Conservation (phyloP, 805 yeast genomes). For the Myxozyma nipponensis region DNA sequence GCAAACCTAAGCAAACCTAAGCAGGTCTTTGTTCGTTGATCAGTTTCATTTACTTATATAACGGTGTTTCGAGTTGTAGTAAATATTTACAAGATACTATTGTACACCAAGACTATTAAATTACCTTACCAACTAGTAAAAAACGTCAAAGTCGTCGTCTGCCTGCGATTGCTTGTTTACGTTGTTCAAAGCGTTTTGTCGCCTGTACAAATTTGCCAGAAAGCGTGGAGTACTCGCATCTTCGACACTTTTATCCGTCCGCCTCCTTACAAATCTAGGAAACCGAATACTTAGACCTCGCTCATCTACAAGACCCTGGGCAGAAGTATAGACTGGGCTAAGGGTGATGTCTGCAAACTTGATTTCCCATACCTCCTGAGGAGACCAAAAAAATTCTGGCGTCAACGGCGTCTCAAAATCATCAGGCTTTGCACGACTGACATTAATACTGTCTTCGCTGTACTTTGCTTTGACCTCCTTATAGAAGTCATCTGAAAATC, state of each 20-base stretch:
- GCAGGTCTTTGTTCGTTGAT: no score
- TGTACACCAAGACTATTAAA: not conserved
- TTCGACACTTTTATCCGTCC: constrained; percentile 28
- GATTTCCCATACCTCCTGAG: constrained; percentile 33
- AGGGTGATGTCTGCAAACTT: constrained; percentile 29
- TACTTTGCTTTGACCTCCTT: constrained; percentile 24
- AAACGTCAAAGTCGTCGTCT: not conserved
- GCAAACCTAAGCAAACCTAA: no score
- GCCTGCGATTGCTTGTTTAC: not conserved
- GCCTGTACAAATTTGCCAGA: constrained; percentile 22
- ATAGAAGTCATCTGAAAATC: constrained; percentile 30
- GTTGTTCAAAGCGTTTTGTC: constrained; percentile 9
- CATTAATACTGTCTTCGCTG: constrained; percentile 10
- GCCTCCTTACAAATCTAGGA: constrained; percentile 28
- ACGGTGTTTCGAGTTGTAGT: no score
- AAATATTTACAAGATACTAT: no score
- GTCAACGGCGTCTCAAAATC: constrained; percentile 26
- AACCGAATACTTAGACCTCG: constrained; percentile 30
- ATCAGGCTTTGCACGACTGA: constrained; percentile 1
- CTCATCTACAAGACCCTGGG: constrained; percentile 10
- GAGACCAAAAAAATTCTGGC: constrained; percentile 28
- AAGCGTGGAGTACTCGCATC: constrained; percentile 30
- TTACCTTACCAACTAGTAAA: not conserved
- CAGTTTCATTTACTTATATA: no score
- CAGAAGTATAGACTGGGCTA: constrained; percentile 30